Percentiles rank a stretch among this genome's conserved stretches.
These are phyloP conservation scores for Talaromyces trachyspermus DNA, from an alignment of 495 filamentous ascomycete species.

Conservation along the genomic window DNA sequence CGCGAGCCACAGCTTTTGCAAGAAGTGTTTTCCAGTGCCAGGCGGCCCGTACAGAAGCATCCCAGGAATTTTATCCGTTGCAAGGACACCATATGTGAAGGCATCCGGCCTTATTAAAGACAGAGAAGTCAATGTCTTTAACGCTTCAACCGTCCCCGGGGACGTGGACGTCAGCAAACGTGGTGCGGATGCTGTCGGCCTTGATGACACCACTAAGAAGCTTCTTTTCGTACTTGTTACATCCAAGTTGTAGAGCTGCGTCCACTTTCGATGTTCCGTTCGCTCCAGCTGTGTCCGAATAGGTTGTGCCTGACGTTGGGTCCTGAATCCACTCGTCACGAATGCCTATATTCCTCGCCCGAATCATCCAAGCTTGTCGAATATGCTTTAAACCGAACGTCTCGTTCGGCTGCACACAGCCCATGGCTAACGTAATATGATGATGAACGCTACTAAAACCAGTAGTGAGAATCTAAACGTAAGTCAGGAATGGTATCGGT, in stretches of 20 bases:
- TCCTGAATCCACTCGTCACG: constrained; percentile 12
- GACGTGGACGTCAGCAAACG: constrained; percentile 82
- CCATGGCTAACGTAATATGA: constrained; percentile 53
- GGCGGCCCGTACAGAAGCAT: constrained; percentile 90
- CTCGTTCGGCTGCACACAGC: constrained; percentile 37
- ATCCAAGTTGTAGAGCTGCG: constrained; percentile 41
- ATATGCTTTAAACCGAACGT: constrained; percentile 35
- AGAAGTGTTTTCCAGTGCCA: constrained; percentile 94
- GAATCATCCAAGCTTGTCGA: constrained; percentile 24
- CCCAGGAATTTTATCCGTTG: constrained; percentile 83
- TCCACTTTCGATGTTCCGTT: constrained; percentile 15
- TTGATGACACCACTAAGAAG: constrained; percentile 76
- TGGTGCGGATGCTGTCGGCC: constrained; percentile 71
- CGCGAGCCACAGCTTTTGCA: constrained; percentile 92
- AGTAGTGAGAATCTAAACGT: constrained; percentile 46
- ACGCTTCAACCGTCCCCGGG: constrained; percentile 72
- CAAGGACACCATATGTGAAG: constrained; percentile 90
- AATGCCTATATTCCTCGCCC: not conserved
- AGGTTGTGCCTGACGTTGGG: too few relatives aligned
- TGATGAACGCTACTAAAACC: constrained; percentile 54
- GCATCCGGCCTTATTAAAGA: constrained; percentile 87
- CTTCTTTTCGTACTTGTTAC: constrained; percentile 72
- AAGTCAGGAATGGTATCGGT: constrained; percentile 27
- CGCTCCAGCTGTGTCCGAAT: not conserved
- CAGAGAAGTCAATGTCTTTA: constrained; percentile 83